Evolutionary conservation across 176 grass and related monocot species (phyloP), one percentile per base, ranked within the genome.

Genomic region (Rhynchospora breviuscula): DNA sequence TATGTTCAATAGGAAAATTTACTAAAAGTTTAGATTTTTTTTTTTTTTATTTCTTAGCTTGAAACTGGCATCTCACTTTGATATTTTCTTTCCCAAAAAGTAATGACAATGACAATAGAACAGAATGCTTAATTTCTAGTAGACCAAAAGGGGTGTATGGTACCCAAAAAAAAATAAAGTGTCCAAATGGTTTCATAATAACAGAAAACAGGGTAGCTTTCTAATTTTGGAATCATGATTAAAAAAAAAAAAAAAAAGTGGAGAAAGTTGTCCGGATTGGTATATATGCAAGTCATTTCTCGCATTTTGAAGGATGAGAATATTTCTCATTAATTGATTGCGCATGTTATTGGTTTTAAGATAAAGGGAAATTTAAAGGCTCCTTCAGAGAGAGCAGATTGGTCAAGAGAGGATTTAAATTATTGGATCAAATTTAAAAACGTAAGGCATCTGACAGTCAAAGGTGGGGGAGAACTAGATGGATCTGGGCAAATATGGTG

Each of bases 401-500:
- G 88, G 90, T 77, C 58, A 77, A 0, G 52, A 61, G 45, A 47
- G 83, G 0, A 75, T 49, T 0, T 85, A 40, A 47, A 52, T 56
- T 77, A 80, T 8, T 97, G 94, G 94, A 94, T 97, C 76, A 74
- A 65, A 23, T 97, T 97, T 69, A 85, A 80, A 25, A 33, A 44
- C 75, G 17, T 87, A 62, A 85, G 68, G 2, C 35, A 59, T 51
- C 76, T 97, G 19, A 76, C 12, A 7, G 90, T 97, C 57, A 67
- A 68, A 6, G 94, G 90, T 13, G 87, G 92, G 29, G 94, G 92
- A 3, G 89, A 87, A 7, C 57, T 97, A 59, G 83, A 94, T 1
- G 94, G 94, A 5, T 90, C 91, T 35, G 94, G 94, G 5, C 56
- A 88, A 5, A 71, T 87, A 3, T 97, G 94, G 94, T 97, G 94